Base-by-base conservation (phyloP, 2,329 filamentous ascomycete genomes). In the Fusarium tjaetaba region DNA sequence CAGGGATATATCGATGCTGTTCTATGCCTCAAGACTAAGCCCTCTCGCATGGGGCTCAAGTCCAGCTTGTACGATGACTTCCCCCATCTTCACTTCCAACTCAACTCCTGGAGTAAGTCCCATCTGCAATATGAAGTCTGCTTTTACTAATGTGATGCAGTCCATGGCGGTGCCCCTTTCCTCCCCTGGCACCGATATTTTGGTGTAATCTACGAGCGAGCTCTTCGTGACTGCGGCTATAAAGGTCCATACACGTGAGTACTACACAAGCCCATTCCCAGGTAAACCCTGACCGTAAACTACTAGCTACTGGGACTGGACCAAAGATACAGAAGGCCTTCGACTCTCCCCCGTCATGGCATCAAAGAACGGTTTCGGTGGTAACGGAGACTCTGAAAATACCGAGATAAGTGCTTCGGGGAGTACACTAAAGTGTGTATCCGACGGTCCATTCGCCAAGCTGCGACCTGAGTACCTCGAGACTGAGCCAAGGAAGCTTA, bases 161-260 rank as follows among this genome's bases (percentile, higher is more conserved):
- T 68, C 0, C 63, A 68, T 2, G 55, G 64, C 1, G 65, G 45
- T 0, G 28, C 65, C 28, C 53, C 65, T 15, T 68, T 68, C 36
- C 65, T 68, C 10, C 65, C 65, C 4, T 68, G 64, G 65, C 64
- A 68, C 38, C 34, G 65, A 5, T 68, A 68, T 8, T 68, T 68
- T 1, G 36, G 18, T 4, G 42, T 62, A 8, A 28, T 68, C 14
- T 49, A 68, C 15, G 46, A 62, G 5, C n/a, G 45, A 8, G 64
- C 65, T 10, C 48, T 68, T 1, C 64, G 64, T 1, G 56, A 63
- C 2, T 68, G 64, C 2, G 65, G 64, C 2, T 68, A 68, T 4
- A 34, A 61, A 39, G 65, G 64, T 3, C 56, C 64, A 7, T 58
- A 49, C 7, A 68, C 66, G 11, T 66, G 16, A 65, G 61, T 61